These are phyloP conservation scores for Senna tora DNA, from an alignment of 306 rosid genomes.

Conservation along the genomic window DNA sequence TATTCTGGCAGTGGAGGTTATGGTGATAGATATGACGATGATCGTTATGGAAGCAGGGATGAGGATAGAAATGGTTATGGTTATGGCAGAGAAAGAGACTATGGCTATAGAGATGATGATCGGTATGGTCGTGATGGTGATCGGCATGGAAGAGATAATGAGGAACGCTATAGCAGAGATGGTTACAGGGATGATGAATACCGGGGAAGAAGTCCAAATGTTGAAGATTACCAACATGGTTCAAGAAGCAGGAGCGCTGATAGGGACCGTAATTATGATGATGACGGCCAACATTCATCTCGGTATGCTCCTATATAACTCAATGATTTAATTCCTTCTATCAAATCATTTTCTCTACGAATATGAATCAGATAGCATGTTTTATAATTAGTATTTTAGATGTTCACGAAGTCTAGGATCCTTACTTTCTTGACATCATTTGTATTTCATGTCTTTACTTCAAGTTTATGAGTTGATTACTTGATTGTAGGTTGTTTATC, in stretches of 20 bases:
- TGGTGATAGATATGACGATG: slow-evolving; percentile 83
- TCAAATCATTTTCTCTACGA: slow-evolving; percentile 5
- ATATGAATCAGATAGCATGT: neutral
- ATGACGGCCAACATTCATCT: slow-evolving; percentile 87
- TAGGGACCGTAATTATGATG: slow-evolving; percentile 70
- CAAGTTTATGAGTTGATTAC: neutral
- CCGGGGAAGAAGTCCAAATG: slow-evolving; percentile 79
- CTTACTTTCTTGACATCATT: slow-evolving; percentile 1
- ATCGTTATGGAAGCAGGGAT: slow-evolving; percentile 73
- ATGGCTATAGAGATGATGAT: slow-evolving; percentile 82
- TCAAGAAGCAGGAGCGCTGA: slow-evolving; percentile 86
- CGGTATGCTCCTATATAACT: slow-evolving; percentile 58
- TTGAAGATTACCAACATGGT: slow-evolving; percentile 67
- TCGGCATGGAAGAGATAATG: slow-evolving; percentile 78
- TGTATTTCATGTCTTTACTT: slow-evolving; percentile 19
- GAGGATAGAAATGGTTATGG: slow-evolving; percentile 73
- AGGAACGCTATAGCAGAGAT: slow-evolving; percentile 76
- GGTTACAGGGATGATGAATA: slow-evolving; percentile 80
- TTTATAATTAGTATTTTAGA: slow-evolving; percentile 6
- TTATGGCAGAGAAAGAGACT: slow-evolving; percentile 84
- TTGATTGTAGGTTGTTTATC: slow-evolving; percentile 13
- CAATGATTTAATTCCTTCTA: slow-evolving; percentile 4
- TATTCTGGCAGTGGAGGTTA: slow-evolving; percentile 56
- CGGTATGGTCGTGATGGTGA: slow-evolving; percentile 80
- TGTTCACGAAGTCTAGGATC: slow-evolving; percentile 16